phyloP scores from a whole-genome alignment of 352 stramenopile species.

The Paralagenidium karlingii region DNA sequence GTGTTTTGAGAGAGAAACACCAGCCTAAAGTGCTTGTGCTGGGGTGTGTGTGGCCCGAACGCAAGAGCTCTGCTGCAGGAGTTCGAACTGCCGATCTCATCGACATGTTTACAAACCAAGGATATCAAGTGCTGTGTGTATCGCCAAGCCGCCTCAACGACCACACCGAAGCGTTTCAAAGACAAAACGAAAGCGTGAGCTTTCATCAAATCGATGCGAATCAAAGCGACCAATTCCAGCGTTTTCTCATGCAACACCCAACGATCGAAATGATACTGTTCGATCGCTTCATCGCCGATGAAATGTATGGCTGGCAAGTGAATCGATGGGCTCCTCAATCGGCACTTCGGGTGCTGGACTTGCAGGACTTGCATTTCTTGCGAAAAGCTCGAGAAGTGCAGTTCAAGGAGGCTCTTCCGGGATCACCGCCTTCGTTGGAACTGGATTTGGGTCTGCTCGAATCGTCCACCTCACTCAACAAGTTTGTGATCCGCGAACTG shows the following conservation, averaged over 20 bases:
- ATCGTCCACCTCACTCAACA: constrained; percentile 30
- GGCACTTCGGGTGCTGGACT: constrained; percentile 79
- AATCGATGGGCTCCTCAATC: constrained; percentile 63
- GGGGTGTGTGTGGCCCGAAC: constrained; percentile 75
- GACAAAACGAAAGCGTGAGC: constrained; percentile 26
- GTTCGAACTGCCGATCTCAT: constrained; percentile 75
- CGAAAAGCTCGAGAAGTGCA: constrained; percentile 56
- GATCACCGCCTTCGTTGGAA: too few species aligned
- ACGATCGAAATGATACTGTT: constrained; percentile 57
- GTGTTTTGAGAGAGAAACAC: constrained; percentile 17
- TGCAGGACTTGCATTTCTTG: constrained; percentile 91
- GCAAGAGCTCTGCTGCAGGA: constrained; percentile 78
- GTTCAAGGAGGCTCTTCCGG: constrained; percentile 21
- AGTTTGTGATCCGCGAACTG: constrained; percentile 58
- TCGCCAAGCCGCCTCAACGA: constrained; percentile 69
- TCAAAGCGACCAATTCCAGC: constrained; percentile 47
- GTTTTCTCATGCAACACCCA: constrained; percentile 32
- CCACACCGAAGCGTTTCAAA: constrained; percentile 34
- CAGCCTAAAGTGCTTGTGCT: constrained; percentile 63
- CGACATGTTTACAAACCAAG: constrained; percentile 36
- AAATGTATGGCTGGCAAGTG: constrained; percentile 79
- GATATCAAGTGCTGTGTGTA: constrained; percentile 60
- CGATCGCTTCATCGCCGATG: constrained; percentile 73
- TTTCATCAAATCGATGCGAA: constrained; percentile 69
- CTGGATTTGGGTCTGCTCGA: constrained; percentile 17